Evolutionary conservation across 208 protist genomes (phyloP), one percentile per base, ranked within the genome.

Genomic region (Acanthamoeba polyphaga): DNA sequence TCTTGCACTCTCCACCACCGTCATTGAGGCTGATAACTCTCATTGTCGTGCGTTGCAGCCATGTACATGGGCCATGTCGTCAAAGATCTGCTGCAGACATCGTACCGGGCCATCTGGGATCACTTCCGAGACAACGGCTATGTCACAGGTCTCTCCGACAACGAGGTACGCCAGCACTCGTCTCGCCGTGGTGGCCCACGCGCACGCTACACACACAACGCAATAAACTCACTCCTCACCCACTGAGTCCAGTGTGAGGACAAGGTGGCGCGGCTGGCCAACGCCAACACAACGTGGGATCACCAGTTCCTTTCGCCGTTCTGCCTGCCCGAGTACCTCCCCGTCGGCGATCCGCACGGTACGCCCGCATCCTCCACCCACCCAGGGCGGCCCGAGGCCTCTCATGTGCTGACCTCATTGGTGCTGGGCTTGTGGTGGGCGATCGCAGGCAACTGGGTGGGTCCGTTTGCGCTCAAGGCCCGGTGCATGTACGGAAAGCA

Each of bases 291-390:
- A 19, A 76, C 85, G 19, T 92, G 85, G 85, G 60, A 92, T 34
- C 85, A 92, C 58, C 85, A 92, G 85, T 92, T 92, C 85, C n/a
- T 92, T 15, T 53, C 85, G 22, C 85, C 85, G 4, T 92, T 92
- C 32, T 92, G 85, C 19, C 64, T 92, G 2, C 85, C 85, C 9
- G 60, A 24, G 27, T 66, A 66, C 58, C 64, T 92, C 9, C 85
- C 85, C 24, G 58, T 92, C 1, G 85, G 85, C 49, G 85, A 92
- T 29, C 85, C 85, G 3, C 85, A 92, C 32, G 85, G 85, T 92
- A 72, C 64, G 10, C 38, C 32, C 70, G 6, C 70, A 12, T 19
- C 1, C 13, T 22, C 53, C 51, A 4, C 53, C 53, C 1, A 38
- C 38, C 15, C 13, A 12, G 22, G 15, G 17, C 53, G 2, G 17